A percentile compares a stretch with the other conserved stretches of the same genome.
Evolutionary conservation across 306 rosid species (phyloP).

Genomic region (Notholithocarpus densiflorus): DNA sequence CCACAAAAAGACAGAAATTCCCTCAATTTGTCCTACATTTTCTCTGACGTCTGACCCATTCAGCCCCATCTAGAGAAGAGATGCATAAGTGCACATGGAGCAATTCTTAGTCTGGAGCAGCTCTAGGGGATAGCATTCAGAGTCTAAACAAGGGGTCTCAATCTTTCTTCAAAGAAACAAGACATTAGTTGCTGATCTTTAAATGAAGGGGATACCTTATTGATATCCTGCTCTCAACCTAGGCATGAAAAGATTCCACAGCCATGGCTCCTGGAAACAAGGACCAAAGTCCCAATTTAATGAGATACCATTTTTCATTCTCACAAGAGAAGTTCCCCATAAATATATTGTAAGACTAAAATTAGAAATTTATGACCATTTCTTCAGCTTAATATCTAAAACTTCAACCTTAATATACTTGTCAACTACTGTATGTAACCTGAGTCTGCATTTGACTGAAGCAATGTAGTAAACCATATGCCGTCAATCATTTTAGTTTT

Average conservation of each 20-base stretch:
- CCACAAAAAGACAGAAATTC: no score
- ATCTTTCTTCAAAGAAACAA: neutral
- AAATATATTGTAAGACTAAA: neutral
- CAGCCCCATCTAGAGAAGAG: no score
- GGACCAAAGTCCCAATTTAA: no score
- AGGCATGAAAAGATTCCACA: neutral
- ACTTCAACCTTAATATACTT: neutral
- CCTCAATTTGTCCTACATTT: no score
- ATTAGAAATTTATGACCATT: neutral
- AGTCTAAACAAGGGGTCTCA: neutral
- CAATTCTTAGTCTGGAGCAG: neutral
- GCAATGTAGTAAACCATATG: neutral
- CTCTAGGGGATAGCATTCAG: neutral
- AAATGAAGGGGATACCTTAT: neutral
- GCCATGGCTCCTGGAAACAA: neutral
- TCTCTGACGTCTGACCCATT: no score
- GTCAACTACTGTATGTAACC: neutral
- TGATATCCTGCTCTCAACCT: neutral
- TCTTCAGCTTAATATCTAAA: neutral
- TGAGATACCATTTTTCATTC: neutral
- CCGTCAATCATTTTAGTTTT: neutral
- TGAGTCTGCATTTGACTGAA: neutral
- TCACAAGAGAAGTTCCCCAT: neutral
- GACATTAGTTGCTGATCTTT: neutral
- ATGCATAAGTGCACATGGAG: no score